Percentiles rank a stretch among this genome's conserved stretches.
Evolutionary conservation across 1,284 basidiomycete species (phyloP).

Genomic region (Heterobasidion irregulare): DNA sequence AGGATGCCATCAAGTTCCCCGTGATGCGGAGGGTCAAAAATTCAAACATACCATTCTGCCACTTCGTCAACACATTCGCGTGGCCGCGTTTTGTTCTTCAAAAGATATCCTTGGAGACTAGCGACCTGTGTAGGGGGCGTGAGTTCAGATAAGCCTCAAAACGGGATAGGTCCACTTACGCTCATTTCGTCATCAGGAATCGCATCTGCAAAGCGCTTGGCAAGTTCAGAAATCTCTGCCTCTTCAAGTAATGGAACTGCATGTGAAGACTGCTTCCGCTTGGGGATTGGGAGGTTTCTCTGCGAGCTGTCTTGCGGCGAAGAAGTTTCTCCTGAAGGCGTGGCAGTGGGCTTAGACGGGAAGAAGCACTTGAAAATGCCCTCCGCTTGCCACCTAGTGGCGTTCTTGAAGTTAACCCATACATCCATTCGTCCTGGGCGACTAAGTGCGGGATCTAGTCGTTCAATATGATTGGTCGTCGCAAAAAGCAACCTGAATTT

Average conservation of each 20-base stretch:
- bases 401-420: constrained; percentile 83
- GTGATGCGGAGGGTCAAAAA: constrained; percentile 6
- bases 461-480: constrained; percentile 82
- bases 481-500: constrained; percentile 61
- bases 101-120: constrained; percentile 73
- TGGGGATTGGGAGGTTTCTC: constrained; percentile 58
- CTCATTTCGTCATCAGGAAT: constrained; percentile 80
- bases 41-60: constrained; percentile 40
- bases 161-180: constrained; percentile 26
- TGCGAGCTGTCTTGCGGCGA: constrained; percentile 43
- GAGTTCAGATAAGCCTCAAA: too few species aligned
- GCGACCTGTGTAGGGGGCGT: constrained; percentile 47
- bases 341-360: constrained; percentile 43
- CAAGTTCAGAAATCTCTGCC: constrained; percentile 63
- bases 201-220: constrained; percentile 67
- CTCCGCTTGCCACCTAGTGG: constrained; percentile 81
- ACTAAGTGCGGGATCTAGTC: constrained; percentile 74
- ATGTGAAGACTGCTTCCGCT: constrained; percentile 48
- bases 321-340: constrained; percentile 20
- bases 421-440: constrained; percentile 82
- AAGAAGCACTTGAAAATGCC: constrained; percentile 90
- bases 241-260: constrained; percentile 64
- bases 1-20: constrained; percentile 7
- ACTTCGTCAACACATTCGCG: constrained; percentile 76
- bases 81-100: constrained; percentile 80